Conservation (phyloP, 2,329 filamentous ascomycete genomes). For the Nothopassalora personata region DNA sequence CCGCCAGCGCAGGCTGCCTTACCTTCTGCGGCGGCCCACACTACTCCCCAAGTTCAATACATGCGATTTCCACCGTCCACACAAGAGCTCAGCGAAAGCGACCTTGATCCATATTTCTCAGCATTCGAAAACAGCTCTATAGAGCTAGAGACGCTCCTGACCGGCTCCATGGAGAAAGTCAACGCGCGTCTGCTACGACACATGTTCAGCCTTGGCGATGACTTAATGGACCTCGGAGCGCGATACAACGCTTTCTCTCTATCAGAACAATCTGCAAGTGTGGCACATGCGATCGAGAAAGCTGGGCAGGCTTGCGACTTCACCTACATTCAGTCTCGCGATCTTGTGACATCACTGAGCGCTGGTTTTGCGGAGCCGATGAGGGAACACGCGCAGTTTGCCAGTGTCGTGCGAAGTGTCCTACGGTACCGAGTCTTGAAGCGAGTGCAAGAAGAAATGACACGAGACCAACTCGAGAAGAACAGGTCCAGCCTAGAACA, state of each 20-base stretch:
- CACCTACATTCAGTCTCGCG: conserved; percentile 92
- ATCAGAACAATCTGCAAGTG: conserved; percentile 81
- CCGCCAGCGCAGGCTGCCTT: conserved; percentile 47
- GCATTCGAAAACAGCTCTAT: conserved; percentile 88
- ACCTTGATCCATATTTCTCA: conserved; percentile 92
- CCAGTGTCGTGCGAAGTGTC: conserved; percentile 84
- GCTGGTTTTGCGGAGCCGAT: conserved; percentile 96
- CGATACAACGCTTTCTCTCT: conserved; percentile 95
- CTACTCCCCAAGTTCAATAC: conserved; percentile 58
- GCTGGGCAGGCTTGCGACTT: conserved; percentile 91
- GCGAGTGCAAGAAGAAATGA: conserved; percentile 95
- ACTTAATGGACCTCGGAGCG: conserved; percentile 90
- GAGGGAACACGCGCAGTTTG: conserved; percentile 96
- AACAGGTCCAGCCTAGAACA: conserved; percentile 78
- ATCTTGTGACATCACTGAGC: conserved; percentile 79
- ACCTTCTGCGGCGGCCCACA: conserved; percentile 53
- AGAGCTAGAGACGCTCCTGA: conserved; percentile 80
- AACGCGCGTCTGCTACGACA: conserved; percentile 86
- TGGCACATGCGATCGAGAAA: conserved; percentile 89
- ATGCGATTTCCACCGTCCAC: conserved; percentile 77
- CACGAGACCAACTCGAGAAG: conserved; percentile 83
- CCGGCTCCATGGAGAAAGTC: conserved; percentile 93
- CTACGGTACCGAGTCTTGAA: conserved; percentile 87
- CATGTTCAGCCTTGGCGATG: conserved; percentile 73
- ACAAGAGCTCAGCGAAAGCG: conserved; percentile 73